A percentile compares a stretch with the other conserved stretches of the same genome.
phyloP scores from a whole-genome alignment of 2,329 filamentous ascomycete species.

The Ceratocystis alfenasii region DNA sequence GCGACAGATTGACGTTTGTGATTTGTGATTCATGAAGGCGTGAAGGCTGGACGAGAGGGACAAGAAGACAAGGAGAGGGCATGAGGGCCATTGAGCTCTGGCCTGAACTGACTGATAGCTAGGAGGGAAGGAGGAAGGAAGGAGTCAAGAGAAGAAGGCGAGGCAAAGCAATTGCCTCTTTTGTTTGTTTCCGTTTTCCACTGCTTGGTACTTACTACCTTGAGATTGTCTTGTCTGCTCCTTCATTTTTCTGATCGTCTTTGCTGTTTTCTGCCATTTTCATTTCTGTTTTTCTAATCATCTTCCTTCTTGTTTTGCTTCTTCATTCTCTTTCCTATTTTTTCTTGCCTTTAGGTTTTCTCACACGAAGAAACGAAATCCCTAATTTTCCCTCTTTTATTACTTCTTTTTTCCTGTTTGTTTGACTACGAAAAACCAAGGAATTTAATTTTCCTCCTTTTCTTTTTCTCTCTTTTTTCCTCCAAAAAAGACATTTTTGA shows the following conservation, averaged over 20 bases:
- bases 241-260: constrained; percentile 10
- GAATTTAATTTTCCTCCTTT: background rate
- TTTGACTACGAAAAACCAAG: background rate
- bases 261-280: background rate
- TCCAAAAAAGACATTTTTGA: background rate
- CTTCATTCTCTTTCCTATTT: background rate
- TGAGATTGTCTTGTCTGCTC: background rate
- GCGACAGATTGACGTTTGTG: too few species aligned
- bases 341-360: background rate
- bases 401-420: constrained; percentile 5
- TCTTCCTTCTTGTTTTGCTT: background rate
- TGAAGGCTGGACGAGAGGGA: too few species aligned
- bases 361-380: too few species aligned
- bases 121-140: too few species aligned
- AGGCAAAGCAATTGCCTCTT: too few species aligned
- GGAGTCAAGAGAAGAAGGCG: too few species aligned
- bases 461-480: background rate
- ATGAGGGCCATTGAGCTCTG: too few species aligned
- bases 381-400: background rate
- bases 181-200: background rate
- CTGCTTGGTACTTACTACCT: background rate
- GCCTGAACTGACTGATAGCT: too few species aligned
- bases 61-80: too few species aligned
- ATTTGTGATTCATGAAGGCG: too few species aligned
- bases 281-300: background rate